Evolutionary conservation across 768 basidiomycete species (phyloP), one percentile per base, ranked within the genome.

Genomic region (Asterophora parasitica): DNA sequence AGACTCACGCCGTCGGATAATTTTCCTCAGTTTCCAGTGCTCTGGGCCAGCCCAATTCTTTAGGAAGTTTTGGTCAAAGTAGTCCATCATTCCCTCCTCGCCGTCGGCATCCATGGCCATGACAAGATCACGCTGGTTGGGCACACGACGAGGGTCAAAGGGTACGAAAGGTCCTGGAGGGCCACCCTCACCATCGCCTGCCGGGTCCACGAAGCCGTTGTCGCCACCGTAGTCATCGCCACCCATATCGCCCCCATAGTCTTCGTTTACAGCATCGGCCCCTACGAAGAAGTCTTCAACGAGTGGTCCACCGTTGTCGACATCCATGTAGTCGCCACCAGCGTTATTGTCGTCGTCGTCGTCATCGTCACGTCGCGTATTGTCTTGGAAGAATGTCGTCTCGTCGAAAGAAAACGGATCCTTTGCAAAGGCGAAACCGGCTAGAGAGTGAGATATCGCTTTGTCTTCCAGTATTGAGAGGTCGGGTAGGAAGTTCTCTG

Each of bases 21-120:
- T 76, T 61, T 83, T 88, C 52, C 88, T 73, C 59, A 98, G 65
- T 63, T 95, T 98, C 95, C 96, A 99, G 62, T 99, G 96, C 65
- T 98, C 92, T 7, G 94, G 94, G 0, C 96, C 96, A 3, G 96
- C 96, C 96, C 96, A 99, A 57, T 95, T 95, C 75, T 90, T 95
- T 57, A 84, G 73, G 58, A 88, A 77, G 52, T 73, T 81, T 58
- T 83, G 78, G 64, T 98, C 94, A 61, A 98, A 96, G 65, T 95
- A 96, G 58, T 94, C 92, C 48, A 88, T 81, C 48, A 75, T 78
- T 2, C 76, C 81, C 3, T 70, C 73, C n/a, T 73, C 76, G 6
- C 65, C 72, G 53, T 77, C 71, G 2, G 70, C 77, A 42, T 82
- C 81, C 83, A 96, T 88, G 0, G 89, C 89, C 76, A 97, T 79